A percentile compares a stretch with the other conserved stretches of the same genome.
Conservation (phyloP, 768 basidiomycete genomes). For the Naganishia onofrii region DNA sequence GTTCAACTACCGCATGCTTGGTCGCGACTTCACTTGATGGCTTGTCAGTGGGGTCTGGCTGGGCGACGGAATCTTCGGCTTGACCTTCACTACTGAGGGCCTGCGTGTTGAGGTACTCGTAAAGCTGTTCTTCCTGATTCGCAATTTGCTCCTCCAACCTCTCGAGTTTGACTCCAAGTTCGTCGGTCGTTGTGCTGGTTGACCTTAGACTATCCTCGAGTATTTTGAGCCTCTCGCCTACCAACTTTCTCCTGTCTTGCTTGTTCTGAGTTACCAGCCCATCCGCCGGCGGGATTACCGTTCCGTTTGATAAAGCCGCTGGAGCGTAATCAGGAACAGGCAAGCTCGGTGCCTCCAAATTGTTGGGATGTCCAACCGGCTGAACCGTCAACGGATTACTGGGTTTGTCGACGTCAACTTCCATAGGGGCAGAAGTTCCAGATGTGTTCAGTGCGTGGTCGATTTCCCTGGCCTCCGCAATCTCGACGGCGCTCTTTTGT, state of each 20-base stretch:
- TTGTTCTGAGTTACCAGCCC: background rate
- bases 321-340: background rate
- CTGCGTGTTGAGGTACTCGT: conserved; percentile 13
- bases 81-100: background rate
- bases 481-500: background rate
- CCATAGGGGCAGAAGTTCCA: background rate
- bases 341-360: background rate
- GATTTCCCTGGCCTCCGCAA: background rate
- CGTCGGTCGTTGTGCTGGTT: background rate
- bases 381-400: too few relatives aligned
- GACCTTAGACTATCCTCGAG: background rate
- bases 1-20: background rate
- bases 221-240: background rate
- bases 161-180: background rate
- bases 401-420: background rate
- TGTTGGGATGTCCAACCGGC: background rate
- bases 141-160: conserved; percentile 12
- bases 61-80: background rate
- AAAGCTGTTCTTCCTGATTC: conserved; percentile 11
- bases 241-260: conserved; percentile 9
- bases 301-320: background rate
- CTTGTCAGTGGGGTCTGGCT: background rate
- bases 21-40: background rate
- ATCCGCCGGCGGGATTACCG: background rate
- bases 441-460: background rate